Conservation (phyloP, 805 yeast genomes). For the Ogataea allantospora region DNA sequence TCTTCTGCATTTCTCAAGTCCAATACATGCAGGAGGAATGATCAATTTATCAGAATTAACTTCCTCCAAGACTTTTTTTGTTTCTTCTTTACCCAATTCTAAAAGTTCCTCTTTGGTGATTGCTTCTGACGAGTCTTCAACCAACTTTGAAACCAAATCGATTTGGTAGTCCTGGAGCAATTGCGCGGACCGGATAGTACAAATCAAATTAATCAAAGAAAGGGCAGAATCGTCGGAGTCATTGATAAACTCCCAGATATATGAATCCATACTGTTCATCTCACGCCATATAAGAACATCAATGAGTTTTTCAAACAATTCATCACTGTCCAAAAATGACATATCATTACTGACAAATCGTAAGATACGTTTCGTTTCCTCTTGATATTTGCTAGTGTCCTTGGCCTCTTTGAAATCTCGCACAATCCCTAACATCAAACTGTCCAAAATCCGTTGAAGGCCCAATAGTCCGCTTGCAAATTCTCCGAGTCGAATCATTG, state of each 20-base stretch:
- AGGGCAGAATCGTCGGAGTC: constrained; percentile 25
- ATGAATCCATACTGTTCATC: constrained; percentile 17
- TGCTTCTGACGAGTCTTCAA: constrained; percentile 10
- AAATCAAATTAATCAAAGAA: constrained; percentile 26
- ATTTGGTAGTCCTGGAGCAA: constrained; percentile 20
- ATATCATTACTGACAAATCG: constrained; percentile 23
- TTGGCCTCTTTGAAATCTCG: constrained; percentile 15
- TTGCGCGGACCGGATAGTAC: constrained; percentile 25
- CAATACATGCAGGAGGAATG: constrained; percentile 29
- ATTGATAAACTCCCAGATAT: constrained; percentile 27
- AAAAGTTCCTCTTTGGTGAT: not conserved
- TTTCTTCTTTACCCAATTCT: constrained; percentile 4
- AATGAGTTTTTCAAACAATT: constrained; percentile 24
- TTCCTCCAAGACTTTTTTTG: constrained; percentile 11
- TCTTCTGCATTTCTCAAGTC: constrained; percentile 28
- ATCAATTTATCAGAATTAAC: constrained; percentile 17
- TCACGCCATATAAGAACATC: constrained; percentile 20
- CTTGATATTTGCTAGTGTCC: constrained; percentile 8
- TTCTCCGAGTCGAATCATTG: constrained; percentile 19
- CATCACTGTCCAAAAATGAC: constrained; percentile 21
- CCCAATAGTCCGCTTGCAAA: constrained; percentile 12
- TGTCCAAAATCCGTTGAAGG: constrained; percentile 16
- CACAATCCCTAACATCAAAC: constrained; percentile 18
- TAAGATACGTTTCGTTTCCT: constrained; percentile 18
- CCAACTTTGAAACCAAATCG: constrained; percentile 18